Conservation (phyloP, 1,284 basidiomycete species). For the Pseudozyma pruni region DNA sequence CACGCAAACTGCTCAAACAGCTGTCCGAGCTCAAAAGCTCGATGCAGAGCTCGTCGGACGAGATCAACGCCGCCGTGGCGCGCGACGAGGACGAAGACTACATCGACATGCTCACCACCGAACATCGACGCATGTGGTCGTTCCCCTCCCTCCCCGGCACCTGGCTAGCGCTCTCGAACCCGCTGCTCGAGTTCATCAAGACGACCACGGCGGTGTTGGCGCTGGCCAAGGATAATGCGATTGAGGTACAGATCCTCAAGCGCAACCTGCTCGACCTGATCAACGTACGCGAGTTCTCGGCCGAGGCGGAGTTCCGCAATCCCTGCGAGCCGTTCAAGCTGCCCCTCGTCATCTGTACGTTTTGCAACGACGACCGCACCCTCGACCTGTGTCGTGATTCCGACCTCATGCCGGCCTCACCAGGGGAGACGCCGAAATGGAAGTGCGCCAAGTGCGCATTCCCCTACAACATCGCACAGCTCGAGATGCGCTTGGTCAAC, state of each 20-base stretch:
- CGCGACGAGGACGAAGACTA: constrained; percentile 73
- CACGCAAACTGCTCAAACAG: constrained; percentile 80
- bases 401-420: constrained; percentile 76
- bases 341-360: constrained; percentile 86
- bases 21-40: constrained; percentile 73
- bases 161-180: constrained; percentile 79
- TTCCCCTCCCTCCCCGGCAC: constrained; percentile 92
- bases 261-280: constrained; percentile 90
- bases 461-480: constrained; percentile 84
- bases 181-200: constrained; percentile 88
- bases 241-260: constrained; percentile 88
- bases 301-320: constrained; percentile 74
- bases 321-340: constrained; percentile 91
- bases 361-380: constrained; percentile 88
- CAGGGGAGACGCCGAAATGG: constrained; percentile 56
- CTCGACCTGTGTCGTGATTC: constrained; percentile 96
- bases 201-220: constrained; percentile 82
- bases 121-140: constrained; percentile 70
- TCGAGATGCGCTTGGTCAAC: constrained; percentile 87
- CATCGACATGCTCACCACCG: constrained; percentile 42
- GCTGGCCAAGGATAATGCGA: constrained; percentile 77
- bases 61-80: constrained; percentile 71
- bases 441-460: constrained; percentile 75
- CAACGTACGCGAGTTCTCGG: constrained; percentile 81
- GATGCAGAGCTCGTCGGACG: constrained; percentile 26